Base-by-base conservation (phyloP, 1,139 yeast species). In the Kodamaea fungicola region DNA sequence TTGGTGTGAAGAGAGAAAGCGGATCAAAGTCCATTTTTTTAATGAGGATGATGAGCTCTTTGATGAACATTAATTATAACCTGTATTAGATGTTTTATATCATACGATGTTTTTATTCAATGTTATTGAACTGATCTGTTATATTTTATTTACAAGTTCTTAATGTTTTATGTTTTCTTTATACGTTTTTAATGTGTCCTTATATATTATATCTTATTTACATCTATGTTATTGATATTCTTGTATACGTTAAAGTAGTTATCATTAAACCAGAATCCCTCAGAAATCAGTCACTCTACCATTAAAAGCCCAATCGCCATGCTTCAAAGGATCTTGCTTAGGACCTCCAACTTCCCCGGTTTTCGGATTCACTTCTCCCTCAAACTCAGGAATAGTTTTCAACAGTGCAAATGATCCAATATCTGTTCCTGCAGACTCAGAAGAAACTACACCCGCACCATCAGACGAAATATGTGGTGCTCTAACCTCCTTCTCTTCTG, bases 261-360 rank as follows among this genome's bases (percentile, higher is more conserved):
- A n/a, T n/a, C n/a, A n/a, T n/a, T n/a, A n/a, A n/a, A n/a, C n/a
- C n/a, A n/a, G n/a, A n/a, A n/a, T n/a, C n/a, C n/a, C n/a, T n/a
- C n/a, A n/a, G n/a, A n/a, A n/a, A n/a, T 94, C 99, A 2, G 97
- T 90, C 23, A 88, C 96, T 55, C 97, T 77, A 1, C 98, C 98
- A 56, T 92, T 90, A 58, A 83, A 94, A 3, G 96, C 81, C 78
- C 95, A 94, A 52, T 94, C 99, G 3, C 55, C 52, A 55, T 88
- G 95, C 51, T 81, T 79, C 49, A 88, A 70, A 1, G 99, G 99
- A 54, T 94, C 97, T 59, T 92, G 97, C 54, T 94, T 94, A n/a
- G 99, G 99, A 0, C 98, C 99, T 30, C 96, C 96, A 24, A 83
- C 71, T 61, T 94, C 99, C 2, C 98, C 98, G 1, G 97, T 90